A percentile compares a stretch with the other conserved stretches of the same genome.
phyloP scores from a whole-genome alignment of 2,329 filamentous ascomycete species.

The Trichoderma brevicompactum region DNA sequence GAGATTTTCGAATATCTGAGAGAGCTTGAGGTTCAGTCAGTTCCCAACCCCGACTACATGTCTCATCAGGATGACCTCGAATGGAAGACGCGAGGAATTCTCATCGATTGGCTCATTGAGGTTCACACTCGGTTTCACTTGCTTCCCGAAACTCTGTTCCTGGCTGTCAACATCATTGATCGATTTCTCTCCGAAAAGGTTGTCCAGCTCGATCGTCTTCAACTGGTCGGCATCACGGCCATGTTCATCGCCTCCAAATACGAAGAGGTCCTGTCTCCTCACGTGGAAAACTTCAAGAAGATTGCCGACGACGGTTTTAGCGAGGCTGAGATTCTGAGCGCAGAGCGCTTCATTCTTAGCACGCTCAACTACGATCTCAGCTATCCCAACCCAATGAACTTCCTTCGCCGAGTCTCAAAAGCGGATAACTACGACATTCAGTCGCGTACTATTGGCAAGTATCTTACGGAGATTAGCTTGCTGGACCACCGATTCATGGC shows the following conservation, averaged over 20 bases:
- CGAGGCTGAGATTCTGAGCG: conserved; percentile 92
- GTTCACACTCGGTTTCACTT: conserved; percentile 97
- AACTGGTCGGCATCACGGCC: conserved; percentile 94
- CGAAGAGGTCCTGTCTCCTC: conserved; percentile 95
- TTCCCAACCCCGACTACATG: conserved; percentile 95
- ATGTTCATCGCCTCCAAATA: conserved; percentile 99
- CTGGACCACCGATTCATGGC: conserved; percentile 93
- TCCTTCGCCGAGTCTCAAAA: conserved; percentile 96
- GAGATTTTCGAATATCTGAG: conserved; percentile 97
- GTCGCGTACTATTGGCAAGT: conserved; percentile 95
- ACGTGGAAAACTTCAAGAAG: conserved; percentile 95
- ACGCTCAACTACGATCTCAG: conserved; percentile 96
- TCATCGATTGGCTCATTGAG: conserved; percentile 98
- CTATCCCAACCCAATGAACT: conserved; percentile 99
- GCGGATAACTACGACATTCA: conserved; percentile 99
- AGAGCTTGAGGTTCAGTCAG: conserved; percentile 75
- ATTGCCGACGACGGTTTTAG: conserved; percentile 96
- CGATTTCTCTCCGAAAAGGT: conserved; percentile 95
- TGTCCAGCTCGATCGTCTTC: conserved; percentile 92
- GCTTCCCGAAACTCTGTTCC: conserved; percentile 92
- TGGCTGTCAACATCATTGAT: conserved; percentile 97
- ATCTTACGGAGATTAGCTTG: conserved; percentile 94
- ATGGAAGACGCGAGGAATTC: conserved; percentile 97
- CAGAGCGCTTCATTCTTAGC: conserved; percentile 91
- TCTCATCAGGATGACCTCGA: conserved; percentile 90